phyloP scores from a whole-genome alignment of 495 filamentous ascomycete genomes.

The Penicillium malachiteum region DNA sequence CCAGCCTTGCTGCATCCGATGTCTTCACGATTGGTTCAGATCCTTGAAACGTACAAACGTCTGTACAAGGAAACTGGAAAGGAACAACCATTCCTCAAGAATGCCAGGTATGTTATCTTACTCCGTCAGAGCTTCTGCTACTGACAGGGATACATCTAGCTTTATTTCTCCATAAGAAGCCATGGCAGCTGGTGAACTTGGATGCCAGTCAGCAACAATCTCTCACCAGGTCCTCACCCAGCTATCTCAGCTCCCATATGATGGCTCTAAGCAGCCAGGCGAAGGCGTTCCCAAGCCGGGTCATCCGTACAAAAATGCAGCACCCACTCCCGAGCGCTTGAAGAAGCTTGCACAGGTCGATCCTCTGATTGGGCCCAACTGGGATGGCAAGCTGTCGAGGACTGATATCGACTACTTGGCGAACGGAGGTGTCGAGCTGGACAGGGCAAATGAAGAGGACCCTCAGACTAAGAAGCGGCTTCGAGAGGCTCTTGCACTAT shows the following conservation, averaged over 20 bases:
- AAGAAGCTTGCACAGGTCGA: slow-evolving; percentile 16
- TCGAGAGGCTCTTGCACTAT: slow-evolving; percentile 21
- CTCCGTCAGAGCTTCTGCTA: not conserved
- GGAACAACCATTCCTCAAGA: slow-evolving; percentile 41
- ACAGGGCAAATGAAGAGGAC: slow-evolving; percentile 23
- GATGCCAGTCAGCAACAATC: slow-evolving; percentile 21
- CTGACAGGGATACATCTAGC: slow-evolving; percentile 1
- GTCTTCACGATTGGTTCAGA: slow-evolving; percentile 37
- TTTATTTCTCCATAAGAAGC: slow-evolving; percentile 18
- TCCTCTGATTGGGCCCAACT: slow-evolving; percentile 18
- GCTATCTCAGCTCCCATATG: slow-evolving; percentile 21
- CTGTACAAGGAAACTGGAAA: slow-evolving; percentile 43
- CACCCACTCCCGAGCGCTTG: slow-evolving; percentile 16
- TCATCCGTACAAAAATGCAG: slow-evolving; percentile 19
- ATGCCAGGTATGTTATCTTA: slow-evolving; percentile 31
- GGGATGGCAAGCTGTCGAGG: slow-evolving; percentile 23
- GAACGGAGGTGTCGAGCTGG: slow-evolving; percentile 21
- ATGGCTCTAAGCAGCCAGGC: slow-evolving; percentile 18
- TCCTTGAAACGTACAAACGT: slow-evolving; percentile 33
- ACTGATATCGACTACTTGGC: slow-evolving; percentile 27
- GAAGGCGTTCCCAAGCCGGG: slow-evolving; percentile 19
- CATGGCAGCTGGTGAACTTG: slow-evolving; percentile 22
- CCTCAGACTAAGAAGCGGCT: slow-evolving; percentile 16
- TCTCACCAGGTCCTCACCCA: slow-evolving; percentile 20
- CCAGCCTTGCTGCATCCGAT: slow-evolving; percentile 39